Evolutionary conservation across 495 filamentous ascomycete species (phyloP).

Genomic region (Lophium mytilinum): DNA sequence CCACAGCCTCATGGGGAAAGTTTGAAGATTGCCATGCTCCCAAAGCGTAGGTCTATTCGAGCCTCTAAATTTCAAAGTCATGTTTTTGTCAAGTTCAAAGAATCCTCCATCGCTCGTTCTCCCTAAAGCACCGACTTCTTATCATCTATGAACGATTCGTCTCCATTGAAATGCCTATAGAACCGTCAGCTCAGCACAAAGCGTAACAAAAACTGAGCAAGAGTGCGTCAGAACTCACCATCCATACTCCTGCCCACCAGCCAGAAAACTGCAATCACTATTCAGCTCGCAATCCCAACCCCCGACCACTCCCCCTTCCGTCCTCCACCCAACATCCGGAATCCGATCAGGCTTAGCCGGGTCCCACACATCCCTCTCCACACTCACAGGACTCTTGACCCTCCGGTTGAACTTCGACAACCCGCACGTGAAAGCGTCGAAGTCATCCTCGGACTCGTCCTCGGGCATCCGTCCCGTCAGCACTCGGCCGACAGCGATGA

Average conservation of each 20-base stretch:
- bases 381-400: constrained; percentile 9
- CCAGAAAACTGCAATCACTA: constrained; percentile 75
- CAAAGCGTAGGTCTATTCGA: no score
- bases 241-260: constrained; percentile 73
- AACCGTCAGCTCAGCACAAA: background rate
- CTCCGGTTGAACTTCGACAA: constrained; percentile 55
- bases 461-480: constrained; percentile 70
- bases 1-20: no score
- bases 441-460: constrained; percentile 63
- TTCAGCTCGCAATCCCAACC: constrained; percentile 75
- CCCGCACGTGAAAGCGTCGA: constrained; percentile 77
- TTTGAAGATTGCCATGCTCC: no score
- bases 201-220: background rate
- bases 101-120: no score
- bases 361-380: constrained; percentile 19
- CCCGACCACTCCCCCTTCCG: constrained; percentile 61
- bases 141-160: constrained; percentile 13
- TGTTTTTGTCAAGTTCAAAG: no score
- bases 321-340: constrained; percentile 58
- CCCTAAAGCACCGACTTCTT: no score
- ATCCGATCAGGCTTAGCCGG: constrained; percentile 30
- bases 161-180: constrained; percentile 21
- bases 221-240: constrained; percentile 53
- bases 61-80: no score
- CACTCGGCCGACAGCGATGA: constrained; percentile 76